Evolutionary conservation across 148 eudicot species (phyloP).

Genomic region (Cornus kousa): DNA sequence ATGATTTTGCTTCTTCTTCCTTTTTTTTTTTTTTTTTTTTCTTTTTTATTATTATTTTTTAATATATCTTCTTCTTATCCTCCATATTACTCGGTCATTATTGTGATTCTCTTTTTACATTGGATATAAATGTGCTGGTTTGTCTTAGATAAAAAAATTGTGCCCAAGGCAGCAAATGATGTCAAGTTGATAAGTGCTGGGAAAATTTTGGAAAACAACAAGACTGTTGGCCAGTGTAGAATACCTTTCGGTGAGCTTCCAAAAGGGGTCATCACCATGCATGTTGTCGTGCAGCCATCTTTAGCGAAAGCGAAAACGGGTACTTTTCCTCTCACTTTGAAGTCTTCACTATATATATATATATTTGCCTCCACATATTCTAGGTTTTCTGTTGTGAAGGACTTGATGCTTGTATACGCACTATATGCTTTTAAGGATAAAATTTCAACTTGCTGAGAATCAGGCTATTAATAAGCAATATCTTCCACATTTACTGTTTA

Average conservation of each 20-base stretch:
- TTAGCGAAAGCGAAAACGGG: constrained; percentile 73
- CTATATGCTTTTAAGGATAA: neutral
- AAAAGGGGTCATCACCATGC: constrained; percentile 71
- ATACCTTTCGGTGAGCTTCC: constrained; percentile 71
- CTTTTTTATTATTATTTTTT: too few species aligned
- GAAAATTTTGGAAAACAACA: constrained; percentile 81
- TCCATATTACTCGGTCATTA: neutral
- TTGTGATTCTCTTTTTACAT: neutral
- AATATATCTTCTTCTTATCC: neutral
- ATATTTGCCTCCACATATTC: neutral
- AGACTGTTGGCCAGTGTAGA: constrained; percentile 79
- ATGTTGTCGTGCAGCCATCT: constrained; percentile 88
- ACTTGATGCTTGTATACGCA: constrained; percentile 1
- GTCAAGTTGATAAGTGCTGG: constrained; percentile 78
- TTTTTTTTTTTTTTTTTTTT: too few species aligned
- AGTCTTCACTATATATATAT: neutral
- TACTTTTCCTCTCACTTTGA: constrained; percentile 20
- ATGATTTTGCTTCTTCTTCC: neutral
- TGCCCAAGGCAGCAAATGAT: constrained; percentile 69
- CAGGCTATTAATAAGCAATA: neutral
- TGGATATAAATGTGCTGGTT: neutral
- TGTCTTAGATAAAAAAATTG: constrained; percentile 59
- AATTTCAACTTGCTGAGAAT: neutral
- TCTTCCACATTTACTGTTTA: neutral
- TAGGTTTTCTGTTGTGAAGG: neutral